Evolutionary conservation across 805 yeast species (phyloP), one percentile per base, ranked within the genome.

Genomic region (Suhomyces canberraensis): DNA sequence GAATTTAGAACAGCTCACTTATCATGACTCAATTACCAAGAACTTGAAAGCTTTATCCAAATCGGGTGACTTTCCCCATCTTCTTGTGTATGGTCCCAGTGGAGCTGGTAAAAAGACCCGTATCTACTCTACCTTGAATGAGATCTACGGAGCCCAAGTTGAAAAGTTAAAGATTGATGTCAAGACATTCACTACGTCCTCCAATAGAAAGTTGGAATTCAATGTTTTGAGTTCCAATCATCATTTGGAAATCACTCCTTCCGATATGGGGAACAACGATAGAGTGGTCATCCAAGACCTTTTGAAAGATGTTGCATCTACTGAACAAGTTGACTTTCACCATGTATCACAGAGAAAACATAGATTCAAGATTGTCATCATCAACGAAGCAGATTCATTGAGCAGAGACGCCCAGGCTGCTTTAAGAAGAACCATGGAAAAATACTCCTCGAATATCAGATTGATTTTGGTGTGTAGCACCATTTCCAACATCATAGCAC

Each of bases 71-170:
- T 81, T 93, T 52, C 99, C 99, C 2, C 98, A 93, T 65, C 61
- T 93, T 31, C 66, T 93, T 18, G 76, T 93, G 2, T 91, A 91
- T 56, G 99, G 99, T 0, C 98, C 98, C 1, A 79, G 89, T 25
- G 99, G 99, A 4, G 87, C 95, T 11, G 99, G 99, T 40, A 93
- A 93, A 58, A 95, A 93, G 67, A 93, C 98, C 8, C 76, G 98
- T 46, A 84, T 89, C 6, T 73, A 88, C 60, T 79, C 95, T 5
- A 72, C 95, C 2, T 63, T 93, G 36, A 72, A 78, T 38, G 87
- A 87, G 47, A 71, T 93, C 24, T 93, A 82, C 52, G 98, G 98
- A 0, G 60, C 84, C 2, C 84, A 83, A 36, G 87, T 86, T 14
- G 90, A 84, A 45, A 85, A 80, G 45, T 52, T 67, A 40, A 91